Conservation (phyloP, 768 basidiomycete genomes). For the Sporobolomyces pararoseus region DNA sequence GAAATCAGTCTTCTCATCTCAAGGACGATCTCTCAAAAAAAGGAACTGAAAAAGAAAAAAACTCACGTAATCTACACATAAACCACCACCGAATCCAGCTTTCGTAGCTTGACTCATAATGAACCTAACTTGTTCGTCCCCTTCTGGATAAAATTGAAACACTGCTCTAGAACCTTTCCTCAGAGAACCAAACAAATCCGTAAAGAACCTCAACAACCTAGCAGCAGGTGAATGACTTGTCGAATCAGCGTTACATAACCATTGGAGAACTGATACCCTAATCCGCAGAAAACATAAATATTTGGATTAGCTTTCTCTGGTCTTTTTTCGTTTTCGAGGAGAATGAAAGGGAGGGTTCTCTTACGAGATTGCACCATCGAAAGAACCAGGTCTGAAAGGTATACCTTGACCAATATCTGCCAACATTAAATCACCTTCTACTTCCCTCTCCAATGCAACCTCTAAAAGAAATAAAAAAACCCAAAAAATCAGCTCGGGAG, state of each 20-base stretch:
- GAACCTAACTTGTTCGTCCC: slow-evolving; percentile 93
- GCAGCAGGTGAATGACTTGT: slow-evolving; percentile 57
- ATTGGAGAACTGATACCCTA: slow-evolving; percentile 97
- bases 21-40: too few species aligned
- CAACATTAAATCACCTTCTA: slow-evolving; percentile 91
- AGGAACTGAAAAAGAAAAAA: too few species aligned
- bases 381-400: slow-evolving; percentile 91
- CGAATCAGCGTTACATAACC: slow-evolving; percentile 95
- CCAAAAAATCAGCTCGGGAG: neutral
- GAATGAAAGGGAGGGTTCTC: slow-evolving; percentile 28
- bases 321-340: too few species aligned
- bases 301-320: too few species aligned
- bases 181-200: slow-evolving; percentile 79
- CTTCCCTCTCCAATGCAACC: slow-evolving; percentile 89
- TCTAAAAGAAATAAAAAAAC: slow-evolving; percentile 64
- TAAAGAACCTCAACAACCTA: slow-evolving; percentile 77
- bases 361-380: slow-evolving; percentile 95
- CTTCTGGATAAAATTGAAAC: slow-evolving; percentile 92
- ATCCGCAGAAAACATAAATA: neutral
- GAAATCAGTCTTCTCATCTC: neutral
- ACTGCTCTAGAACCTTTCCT: slow-evolving; percentile 80
- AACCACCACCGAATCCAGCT: slow-evolving; percentile 92
- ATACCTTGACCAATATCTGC: slow-evolving; percentile 98
- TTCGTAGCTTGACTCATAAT: slow-evolving; percentile 88
- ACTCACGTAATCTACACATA: slow-evolving; percentile 78